Evolutionary conservation across 208 protist species (phyloP), one percentile per base, ranked within the genome.

Genomic region (Phytomonas sp.): DNA sequence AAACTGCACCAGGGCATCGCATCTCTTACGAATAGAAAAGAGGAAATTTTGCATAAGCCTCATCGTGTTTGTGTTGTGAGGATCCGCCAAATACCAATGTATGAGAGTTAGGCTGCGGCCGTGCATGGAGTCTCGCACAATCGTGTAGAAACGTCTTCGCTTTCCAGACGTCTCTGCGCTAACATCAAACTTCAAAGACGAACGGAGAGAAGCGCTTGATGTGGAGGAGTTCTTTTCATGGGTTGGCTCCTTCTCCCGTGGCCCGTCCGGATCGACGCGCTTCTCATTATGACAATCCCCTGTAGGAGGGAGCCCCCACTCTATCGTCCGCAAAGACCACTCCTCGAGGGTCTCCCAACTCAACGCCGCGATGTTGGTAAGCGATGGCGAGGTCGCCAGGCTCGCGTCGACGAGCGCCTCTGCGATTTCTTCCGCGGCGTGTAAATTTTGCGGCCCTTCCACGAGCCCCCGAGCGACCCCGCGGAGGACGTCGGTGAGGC

Each of bases 101-200:
- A 92, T 61, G 19, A 87, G 73, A 0, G 74, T 76, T 14, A 59
- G 65, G 70, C 83, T 87, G 34, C 83, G 83, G 0, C 74, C 34
- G 26, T 82, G 45, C 76, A 92, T 83, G 19, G 81, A 84, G 0
- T 73, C 75, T 23, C 81, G 82, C 30, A 75, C 83, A 11, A 87
- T 73, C 37, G 75, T 63, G n/a, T 79, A 75, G 8, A 37, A 37
- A 37, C 34, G 34, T 8, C 34, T 37, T 37, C 34, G 34, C 34
- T 8, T 37, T 37, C 8, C 34, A 37, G 5, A 37, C 3, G 34
- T 8, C 3, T 37, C 34, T 8, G 34, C 34, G 34, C 8, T 37
- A 37, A 37, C 5, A 37, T 37, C 5, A 8, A 8, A 8, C 34
- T 37, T 37, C 34, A 37, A 37, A 11, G 34, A 37, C 34, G 8